Evolutionary conservation across 2,329 filamentous ascomycete genomes (phyloP).

Genomic region (Ampelomyces quisqualis): DNA sequence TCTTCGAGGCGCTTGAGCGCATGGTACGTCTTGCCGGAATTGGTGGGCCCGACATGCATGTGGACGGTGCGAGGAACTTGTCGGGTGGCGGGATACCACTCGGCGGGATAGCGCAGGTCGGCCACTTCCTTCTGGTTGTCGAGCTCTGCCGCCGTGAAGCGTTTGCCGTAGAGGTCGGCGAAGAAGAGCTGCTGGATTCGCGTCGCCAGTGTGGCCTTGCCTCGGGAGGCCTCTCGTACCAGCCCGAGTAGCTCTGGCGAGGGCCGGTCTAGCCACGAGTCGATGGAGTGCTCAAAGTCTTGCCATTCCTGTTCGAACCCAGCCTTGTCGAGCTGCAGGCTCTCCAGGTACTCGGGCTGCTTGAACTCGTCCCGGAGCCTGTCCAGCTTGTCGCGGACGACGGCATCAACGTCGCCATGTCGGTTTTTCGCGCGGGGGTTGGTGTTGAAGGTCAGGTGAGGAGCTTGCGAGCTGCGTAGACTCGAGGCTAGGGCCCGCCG

Average conservation of each 20-base stretch:
- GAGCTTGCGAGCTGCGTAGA: no score
- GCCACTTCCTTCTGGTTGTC: constrained; percentile 55
- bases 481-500: no score
- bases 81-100: constrained; percentile 89
- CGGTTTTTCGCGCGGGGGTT: background rate
- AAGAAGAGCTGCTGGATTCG: constrained; percentile 70
- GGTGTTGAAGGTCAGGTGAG: background rate
- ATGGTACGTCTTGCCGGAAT: constrained; percentile 97
- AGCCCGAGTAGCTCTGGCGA: constrained; percentile 19
- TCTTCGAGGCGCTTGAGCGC: constrained; percentile 82
- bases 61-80: constrained; percentile 79
- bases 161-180: constrained; percentile 32
- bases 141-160: constrained; percentile 41
- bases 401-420: background rate
- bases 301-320: constrained; percentile 34
- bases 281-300: constrained; percentile 24
- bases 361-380: constrained; percentile 17
- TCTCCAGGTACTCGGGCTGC: constrained; percentile 25
- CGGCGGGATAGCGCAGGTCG: constrained; percentile 84
- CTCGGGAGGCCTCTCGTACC: constrained; percentile 11
- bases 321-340: constrained; percentile 25
- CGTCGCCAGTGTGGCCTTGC: constrained; percentile 40
- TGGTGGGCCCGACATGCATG: constrained; percentile 93
- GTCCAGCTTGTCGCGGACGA: constrained; percentile 14
- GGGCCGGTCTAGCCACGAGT: constrained; percentile 22